Conservation (phyloP, 2,329 filamentous ascomycete genomes). For the Elsinoe fawcettii region DNA sequence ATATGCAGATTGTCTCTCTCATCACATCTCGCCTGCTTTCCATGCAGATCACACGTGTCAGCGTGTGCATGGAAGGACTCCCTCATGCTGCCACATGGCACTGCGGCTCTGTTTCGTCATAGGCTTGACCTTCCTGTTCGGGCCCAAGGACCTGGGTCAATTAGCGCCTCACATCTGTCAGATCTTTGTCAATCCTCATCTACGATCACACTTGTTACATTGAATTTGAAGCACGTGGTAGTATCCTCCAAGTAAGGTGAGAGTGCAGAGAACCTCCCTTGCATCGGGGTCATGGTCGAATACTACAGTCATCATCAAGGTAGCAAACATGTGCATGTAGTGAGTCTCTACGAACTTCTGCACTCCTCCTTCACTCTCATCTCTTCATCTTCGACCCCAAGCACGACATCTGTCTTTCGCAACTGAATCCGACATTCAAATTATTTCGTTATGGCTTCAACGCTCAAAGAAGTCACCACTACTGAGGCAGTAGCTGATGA, state of each 20-base stretch:
- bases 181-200: neutral
- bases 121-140: slow-evolving; percentile 4
- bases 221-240: neutral
- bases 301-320: neutral
- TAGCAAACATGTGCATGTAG: neutral
- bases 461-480: no score
- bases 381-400: neutral
- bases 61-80: neutral
- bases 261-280: neutral
- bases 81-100: slow-evolving; percentile 3
- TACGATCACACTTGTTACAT: neutral
- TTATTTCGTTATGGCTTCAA: no score
- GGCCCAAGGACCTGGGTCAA: slow-evolving; percentile 2
- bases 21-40: neutral
- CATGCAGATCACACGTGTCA: slow-evolving; percentile 9
- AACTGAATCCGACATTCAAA: no score
- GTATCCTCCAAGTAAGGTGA: neutral
- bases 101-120: slow-evolving; percentile 13
- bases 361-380: neutral
- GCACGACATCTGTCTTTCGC: neutral
- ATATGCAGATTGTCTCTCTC: no score
- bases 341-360: neutral
- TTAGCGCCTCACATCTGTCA: neutral
- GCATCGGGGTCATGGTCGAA: neutral
- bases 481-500: no score